Evolutionary conservation across 371 early-diverging fungal species (phyloP), one percentile per base, ranked within the genome.

Genomic region (Dinochytrium kinnereticum): DNA sequence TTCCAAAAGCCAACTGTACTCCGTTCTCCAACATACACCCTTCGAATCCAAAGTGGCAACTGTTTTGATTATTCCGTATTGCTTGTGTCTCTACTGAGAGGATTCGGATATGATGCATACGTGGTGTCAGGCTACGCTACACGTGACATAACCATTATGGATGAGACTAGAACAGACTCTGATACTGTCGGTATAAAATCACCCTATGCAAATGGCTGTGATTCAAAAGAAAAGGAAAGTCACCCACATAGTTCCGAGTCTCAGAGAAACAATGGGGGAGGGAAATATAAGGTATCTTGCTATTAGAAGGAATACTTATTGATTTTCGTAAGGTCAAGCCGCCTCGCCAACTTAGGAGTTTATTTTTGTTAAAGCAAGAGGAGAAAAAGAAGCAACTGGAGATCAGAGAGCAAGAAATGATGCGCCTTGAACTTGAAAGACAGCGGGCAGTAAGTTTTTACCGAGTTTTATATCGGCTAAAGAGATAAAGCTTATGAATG

Each of bases 331-430:
- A n/a, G 71, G 77, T 85, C 30, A 85, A 85, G 51, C 81, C 81
- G 17, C 80, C 83, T 1, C 59, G 80, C 30, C 75, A 76, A 34
- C 96, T 96, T 68, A 99, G 86, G 82, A 99, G 99, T 83, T 98
- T 99, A 84, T 98, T 99, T 44, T 99, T 94, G 79, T 33, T 53
- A 17, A 34, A 10, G 21, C 38, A 53, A 30, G 55, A 53, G 26
- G 55, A 53, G 24, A 53, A 53, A 26, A 53, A 53, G 24, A 7
- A 24, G 5, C 26, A 21, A 5, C 55, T 21, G 24, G 55, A 53
- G 26, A 13, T n/a, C n/a, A 7, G 26, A 26, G 55, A 53, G 26
- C 55, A 53, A 26, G 55, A 53, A 26, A 5, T 24, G 10, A n/a
- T n/a, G 13, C 55, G 55, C 24, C 7, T 53, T 21, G 55, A 53